phyloP scores from a whole-genome alignment of 805 yeast species.

The Candida hungchunana region DNA sequence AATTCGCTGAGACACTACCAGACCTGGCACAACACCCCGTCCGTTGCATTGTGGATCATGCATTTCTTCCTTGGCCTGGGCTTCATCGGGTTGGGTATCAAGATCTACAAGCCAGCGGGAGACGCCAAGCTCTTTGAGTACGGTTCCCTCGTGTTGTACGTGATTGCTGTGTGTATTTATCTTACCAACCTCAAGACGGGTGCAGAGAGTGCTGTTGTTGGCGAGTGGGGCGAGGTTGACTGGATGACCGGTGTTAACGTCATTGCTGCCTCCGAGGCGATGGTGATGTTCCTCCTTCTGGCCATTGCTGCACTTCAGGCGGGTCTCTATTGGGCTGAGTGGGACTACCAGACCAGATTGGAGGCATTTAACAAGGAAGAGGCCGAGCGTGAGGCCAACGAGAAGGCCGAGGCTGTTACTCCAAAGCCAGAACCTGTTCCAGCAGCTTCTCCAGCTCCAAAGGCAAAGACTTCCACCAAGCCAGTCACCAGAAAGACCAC shows the following conservation, averaged over 20 bases:
- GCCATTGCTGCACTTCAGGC: slow-evolving; percentile 85
- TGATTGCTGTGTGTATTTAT: slow-evolving; percentile 72
- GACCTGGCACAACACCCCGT: slow-evolving; percentile 65
- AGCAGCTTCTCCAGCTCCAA: slow-evolving; percentile 4
- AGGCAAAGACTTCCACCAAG: slow-evolving; percentile 10
- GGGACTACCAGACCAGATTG: slow-evolving; percentile 44
- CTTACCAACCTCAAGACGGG: slow-evolving; percentile 86
- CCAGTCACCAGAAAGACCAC: slow-evolving; percentile 10
- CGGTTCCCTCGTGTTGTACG: slow-evolving; percentile 70
- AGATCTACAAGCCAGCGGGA: slow-evolving; percentile 82
- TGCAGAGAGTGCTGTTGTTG: slow-evolving; percentile 57
- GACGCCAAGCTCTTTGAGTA: slow-evolving; percentile 88
- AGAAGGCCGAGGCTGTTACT: slow-evolving; percentile 4
- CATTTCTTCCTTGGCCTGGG: slow-evolving; percentile 64
- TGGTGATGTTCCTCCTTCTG: slow-evolving; percentile 62
- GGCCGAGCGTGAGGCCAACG: slow-evolving; percentile 18
- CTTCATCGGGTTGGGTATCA: slow-evolving; percentile 65
- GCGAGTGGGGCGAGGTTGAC: slow-evolving; percentile 93
- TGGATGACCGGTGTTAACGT: slow-evolving; percentile 83
- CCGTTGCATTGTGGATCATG: slow-evolving; percentile 52
- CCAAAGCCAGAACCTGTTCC: slow-evolving; percentile 2
- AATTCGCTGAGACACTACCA: slow-evolving; percentile 70
- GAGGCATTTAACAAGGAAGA: slow-evolving; percentile 30
- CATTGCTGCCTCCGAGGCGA: slow-evolving; percentile 82
- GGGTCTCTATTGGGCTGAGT: slow-evolving; percentile 83